Conservation (phyloP, 2,329 filamentous ascomycete species). For the Neofusicoccum laricinum region DNA sequence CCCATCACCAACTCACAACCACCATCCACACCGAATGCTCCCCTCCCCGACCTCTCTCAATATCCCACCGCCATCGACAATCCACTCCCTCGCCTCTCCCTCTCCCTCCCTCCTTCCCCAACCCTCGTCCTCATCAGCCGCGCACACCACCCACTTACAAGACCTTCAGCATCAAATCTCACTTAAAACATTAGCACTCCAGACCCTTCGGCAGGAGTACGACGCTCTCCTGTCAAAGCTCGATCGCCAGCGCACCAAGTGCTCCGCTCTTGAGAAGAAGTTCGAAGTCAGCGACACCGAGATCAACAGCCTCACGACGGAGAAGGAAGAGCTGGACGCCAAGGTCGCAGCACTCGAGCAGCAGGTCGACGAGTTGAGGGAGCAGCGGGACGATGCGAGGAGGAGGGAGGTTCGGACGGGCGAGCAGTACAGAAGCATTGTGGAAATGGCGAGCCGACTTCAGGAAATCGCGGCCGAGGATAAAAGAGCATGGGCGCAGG, state of each 20-base stretch:
- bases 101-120: conserved; percentile 10
- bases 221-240: conserved; percentile 52
- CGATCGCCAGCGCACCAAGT: conserved; percentile 49
- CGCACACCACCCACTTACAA: conserved; percentile 41
- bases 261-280: conserved; percentile 48
- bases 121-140: conserved; percentile 22
- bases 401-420: conserved; percentile 42
- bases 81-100: conserved; percentile 18
- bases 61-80: conserved; percentile 24
- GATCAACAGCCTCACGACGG: conserved; percentile 51
- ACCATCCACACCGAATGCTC: conserved; percentile 20
- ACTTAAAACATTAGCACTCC: conserved; percentile 51
- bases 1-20: background rate
- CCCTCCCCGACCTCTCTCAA: conserved; percentile 32
- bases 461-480: conserved; percentile 45
- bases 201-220: conserved; percentile 55
- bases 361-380: conserved; percentile 49
- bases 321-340: conserved; percentile 48
- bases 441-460: conserved; percentile 48
- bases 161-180: conserved; percentile 55
- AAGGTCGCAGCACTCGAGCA: conserved; percentile 48
- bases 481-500: conserved; percentile 40
- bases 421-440: conserved; percentile 50
- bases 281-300: conserved; percentile 35
- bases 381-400: conserved; percentile 48